These are phyloP conservation scores for Potentilla sterilis DNA, from an alignment of 306 rosid species.

Conservation along the genomic window DNA sequence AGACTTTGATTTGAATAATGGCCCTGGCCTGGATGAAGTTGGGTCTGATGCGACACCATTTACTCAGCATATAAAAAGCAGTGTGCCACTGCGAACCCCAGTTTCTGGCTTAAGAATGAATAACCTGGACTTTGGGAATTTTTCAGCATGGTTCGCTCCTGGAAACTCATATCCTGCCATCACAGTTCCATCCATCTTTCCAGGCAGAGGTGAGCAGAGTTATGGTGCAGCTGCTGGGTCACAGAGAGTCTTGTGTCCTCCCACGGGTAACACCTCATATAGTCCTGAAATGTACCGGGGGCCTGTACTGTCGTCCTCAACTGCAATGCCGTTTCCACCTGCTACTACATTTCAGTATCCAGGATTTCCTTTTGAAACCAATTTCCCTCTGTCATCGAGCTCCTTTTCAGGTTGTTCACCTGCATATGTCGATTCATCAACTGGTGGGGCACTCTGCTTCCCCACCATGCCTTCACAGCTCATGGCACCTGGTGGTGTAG, in stretches of 20 bases:
- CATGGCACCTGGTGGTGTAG: constrained; percentile 69
- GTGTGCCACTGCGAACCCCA: constrained; percentile 41
- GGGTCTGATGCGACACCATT: constrained; percentile 49
- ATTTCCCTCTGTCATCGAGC: constrained; percentile 68
- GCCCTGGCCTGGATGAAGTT: constrained; percentile 82
- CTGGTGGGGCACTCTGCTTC: constrained; percentile 70
- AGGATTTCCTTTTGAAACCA: constrained; percentile 85
- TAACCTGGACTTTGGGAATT: constrained; percentile 61
- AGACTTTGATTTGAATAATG: constrained; percentile 91
- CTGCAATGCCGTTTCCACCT: constrained; percentile 77
- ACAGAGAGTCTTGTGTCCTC: constrained; percentile 73
- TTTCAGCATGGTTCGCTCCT: constrained; percentile 78
- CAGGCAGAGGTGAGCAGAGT: constrained; percentile 84
- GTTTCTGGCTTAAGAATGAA: constrained; percentile 56
- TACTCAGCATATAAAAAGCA: constrained; percentile 54
- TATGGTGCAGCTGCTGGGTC: constrained; percentile 60
- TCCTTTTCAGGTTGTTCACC: constrained; percentile 77
- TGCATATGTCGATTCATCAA: constrained; percentile 72
- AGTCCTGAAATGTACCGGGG: constrained; percentile 76
- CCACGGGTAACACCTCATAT: constrained; percentile 56
- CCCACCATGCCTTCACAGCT: constrained; percentile 78
- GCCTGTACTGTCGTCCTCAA: constrained; percentile 72
- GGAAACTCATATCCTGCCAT: constrained; percentile 70
- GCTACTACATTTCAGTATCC: constrained; percentile 67
- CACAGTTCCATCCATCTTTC: constrained; percentile 60